These are phyloP conservation scores for Cladosporium phlei DNA, from an alignment of 2,329 filamentous ascomycete genomes.

Conservation along the genomic window DNA sequence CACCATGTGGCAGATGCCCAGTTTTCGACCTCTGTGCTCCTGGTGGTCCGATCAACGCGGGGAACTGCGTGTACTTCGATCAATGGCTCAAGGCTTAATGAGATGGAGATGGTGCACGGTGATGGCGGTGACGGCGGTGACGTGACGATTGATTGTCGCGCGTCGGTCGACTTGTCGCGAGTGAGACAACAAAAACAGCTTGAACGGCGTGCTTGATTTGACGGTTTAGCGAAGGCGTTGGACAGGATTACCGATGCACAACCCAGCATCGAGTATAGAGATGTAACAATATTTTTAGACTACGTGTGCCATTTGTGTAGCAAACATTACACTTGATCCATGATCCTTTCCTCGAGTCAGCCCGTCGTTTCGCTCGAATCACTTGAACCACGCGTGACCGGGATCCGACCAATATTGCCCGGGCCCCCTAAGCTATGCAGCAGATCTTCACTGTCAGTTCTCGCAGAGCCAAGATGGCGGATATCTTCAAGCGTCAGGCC, in stretches of 20 bases:
- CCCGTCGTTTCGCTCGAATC: no score
- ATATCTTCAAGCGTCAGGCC: conserved; percentile 12
- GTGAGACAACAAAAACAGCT: no score
- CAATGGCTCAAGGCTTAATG: conserved; percentile 61
- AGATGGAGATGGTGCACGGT: conserved; percentile 6
- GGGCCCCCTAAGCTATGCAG: conserved; percentile 2
- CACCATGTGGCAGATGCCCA: conserved; percentile 85
- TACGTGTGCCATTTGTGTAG: no score
- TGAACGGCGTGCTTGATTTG: conserved; percentile 5
- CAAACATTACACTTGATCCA: no score
- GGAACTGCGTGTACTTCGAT: conserved; percentile 86
- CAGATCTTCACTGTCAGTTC: background rate
- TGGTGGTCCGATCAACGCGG: conserved; percentile 82
- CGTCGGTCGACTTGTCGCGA: no score
- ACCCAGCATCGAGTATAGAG: conserved; percentile 4
- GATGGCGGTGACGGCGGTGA: no score
- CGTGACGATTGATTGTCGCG: no score
- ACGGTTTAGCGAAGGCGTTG: conserved; percentile 17
- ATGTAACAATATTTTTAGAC: no score
- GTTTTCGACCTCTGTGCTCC: conserved; percentile 91
- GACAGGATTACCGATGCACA: conserved; percentile 7
- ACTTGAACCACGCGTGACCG: no score
- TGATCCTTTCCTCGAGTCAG: no score
- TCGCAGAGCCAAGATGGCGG: background rate
- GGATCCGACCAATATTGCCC: no score